Evolutionary conservation across 208 protist genomes (phyloP), one percentile per base, ranked within the genome.

Genomic region (Trypanosoma conorhini): DNA sequence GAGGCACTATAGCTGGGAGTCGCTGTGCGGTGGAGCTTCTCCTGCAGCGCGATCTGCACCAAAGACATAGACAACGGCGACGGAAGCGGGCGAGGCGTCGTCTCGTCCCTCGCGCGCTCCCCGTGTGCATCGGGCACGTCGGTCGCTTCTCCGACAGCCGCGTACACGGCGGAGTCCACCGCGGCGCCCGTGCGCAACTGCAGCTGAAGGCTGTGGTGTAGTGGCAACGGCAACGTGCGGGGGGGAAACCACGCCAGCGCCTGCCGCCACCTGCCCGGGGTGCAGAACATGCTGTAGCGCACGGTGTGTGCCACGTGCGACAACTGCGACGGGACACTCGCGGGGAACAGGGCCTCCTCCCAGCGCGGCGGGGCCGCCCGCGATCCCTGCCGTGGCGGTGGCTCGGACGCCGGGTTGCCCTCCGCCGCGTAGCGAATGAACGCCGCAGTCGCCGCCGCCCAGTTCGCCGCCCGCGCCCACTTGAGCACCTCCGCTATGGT

Each of bases 211-310:
- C 68, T 61, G 55, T 90, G 85, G 35, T 42, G 48, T 52, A 78
- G 68, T 24, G 85, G 81, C 35, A 93, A 67, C 5, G 85, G 83
- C 56, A 93, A 64, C 9, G 76, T 48, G 21, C 56, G 35, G 3
- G 70, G 15, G 4, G 85, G 81, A 26, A 93, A 77, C 77, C 74
- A 88, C 51, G 51, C 44, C 52, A 93, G 63, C n/a, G 88, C 85
- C 12, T 74, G 56, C 52, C 57, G 61, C 85, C 88, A 89, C 57
- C 67, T 54, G 13, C 15, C 28, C 0, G 75, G 55, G 0, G 64
- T 82, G 55, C 76, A 77, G 50, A 88, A 60, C 76, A 89, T 77
- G 40, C 85, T 78, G 75, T 88, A 89, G 35, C 85, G 85, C 22
- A 81, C 79, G 5, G 79, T 80, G 35, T 88, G 83, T 8, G 75